Evolutionary conservation across 177 flowering plant species (phyloP).

Genomic region (Vitis hybrid): DNA sequence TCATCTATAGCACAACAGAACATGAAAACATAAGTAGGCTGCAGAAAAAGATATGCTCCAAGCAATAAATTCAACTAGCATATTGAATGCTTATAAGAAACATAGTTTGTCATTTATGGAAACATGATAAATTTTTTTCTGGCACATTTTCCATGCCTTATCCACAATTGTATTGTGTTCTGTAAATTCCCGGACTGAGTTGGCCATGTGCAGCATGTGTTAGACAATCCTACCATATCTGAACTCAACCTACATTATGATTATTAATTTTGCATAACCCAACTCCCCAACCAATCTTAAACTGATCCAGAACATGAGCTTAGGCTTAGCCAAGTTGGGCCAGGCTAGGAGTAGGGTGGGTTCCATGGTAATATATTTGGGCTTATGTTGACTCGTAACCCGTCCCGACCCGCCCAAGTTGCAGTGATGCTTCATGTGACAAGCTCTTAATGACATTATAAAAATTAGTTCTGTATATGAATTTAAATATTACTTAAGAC

Average conservation of each 20-base stretch:
- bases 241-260: neutral
- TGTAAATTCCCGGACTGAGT: neutral
- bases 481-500: too few relatives aligned
- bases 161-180: neutral
- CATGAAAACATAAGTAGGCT: neutral
- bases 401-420: too few relatives aligned
- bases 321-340: too few relatives aligned
- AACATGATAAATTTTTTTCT: neutral
- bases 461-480: too few relatives aligned
- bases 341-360: too few relatives aligned
- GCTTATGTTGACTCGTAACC: too few relatives aligned
- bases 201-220: neutral
- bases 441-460: too few relatives aligned
- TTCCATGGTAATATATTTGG: too few relatives aligned
- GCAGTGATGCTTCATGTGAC: too few relatives aligned
- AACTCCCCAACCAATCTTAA: neutral
- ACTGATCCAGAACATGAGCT: too few relatives aligned
- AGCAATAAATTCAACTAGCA: neutral
- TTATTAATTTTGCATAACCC: neutral
- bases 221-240: too few relatives aligned
- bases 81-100: too few relatives aligned
- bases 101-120: neutral
- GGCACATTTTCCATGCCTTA: neutral
- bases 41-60: neutral
- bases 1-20: conserved; percentile 48